These are phyloP conservation scores for Microcos paniculata DNA, from an alignment of 345 rosid species.

Conservation along the genomic window DNA sequence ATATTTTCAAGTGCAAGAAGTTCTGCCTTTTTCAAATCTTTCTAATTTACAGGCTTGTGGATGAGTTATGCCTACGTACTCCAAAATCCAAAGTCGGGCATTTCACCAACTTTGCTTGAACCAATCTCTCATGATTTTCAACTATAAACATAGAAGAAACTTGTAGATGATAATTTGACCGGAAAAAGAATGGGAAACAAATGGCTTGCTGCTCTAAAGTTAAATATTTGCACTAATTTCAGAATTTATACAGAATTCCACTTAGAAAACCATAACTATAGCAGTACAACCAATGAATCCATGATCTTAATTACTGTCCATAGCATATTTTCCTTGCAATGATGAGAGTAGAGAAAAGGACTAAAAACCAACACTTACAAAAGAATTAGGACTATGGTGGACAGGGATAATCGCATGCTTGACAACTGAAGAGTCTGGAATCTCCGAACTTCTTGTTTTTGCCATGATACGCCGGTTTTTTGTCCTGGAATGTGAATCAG, in stretches of 20 bases:
- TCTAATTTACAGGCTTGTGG: neutral
- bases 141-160: neutral
- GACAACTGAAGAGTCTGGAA: constrained; percentile 25
- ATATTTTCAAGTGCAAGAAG: neutral
- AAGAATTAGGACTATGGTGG: constrained; percentile 8
- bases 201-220: neutral
- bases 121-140: neutral
- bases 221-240: neutral
- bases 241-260: neutral
- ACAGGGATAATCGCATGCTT: constrained; percentile 34
- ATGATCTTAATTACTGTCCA: neutral
- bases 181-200: neutral
- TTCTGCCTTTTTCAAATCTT: neutral
- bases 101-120: neutral
- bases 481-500: constrained; percentile 29
- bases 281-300: neutral
- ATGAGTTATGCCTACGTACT: neutral
- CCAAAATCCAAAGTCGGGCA: neutral
- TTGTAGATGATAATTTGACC: neutral
- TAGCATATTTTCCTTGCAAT: neutral
- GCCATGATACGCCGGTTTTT: constrained; percentile 48
- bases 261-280: neutral
- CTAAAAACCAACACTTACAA: constrained; percentile 25
- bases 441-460: constrained; percentile 23
- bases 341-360: neutral